Base-by-base conservation (phyloP, 345 rosid genomes). In the Pistacia vera region DNA sequence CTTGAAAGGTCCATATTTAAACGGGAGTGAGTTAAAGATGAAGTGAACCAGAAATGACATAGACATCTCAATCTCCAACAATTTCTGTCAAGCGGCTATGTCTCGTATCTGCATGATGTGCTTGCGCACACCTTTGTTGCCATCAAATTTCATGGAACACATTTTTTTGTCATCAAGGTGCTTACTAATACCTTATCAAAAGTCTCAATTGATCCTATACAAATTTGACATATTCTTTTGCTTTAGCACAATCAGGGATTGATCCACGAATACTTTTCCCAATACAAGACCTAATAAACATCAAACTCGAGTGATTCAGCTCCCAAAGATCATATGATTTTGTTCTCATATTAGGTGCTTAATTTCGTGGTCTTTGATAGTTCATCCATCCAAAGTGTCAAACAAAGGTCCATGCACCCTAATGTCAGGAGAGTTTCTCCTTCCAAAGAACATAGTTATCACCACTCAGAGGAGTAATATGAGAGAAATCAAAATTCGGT, bases 41-140 rank as follows among this genome's bases (percentile, higher is more conserved):
- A 65, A 65, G 18, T 65, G 68, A 12, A 65, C 68, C 11, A 65
- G 68, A 41, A 65, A 65, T 35, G 66, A 63, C 68, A 33, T 14
- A 17, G 11, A 17, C 17, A 4, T 35, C 44, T 65, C 68, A 14
- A 65, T 35, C 46, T 65, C 49, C 10, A n/a, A 13, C 2, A 18
- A 33, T 65, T 65, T 22, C 25, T 22, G 25, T 0, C 25, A 22
- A 22, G 25, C 25, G 25, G 25, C 25, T 22, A 22, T 22, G 25
- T 22, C 25, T 22, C 25, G 25, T 22, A 22, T 22, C 25, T 22
- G 25, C 25, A 22, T 22, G 25, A n/a, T 16, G 25, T 22, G 25
- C 25, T 22, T 22, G 25, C 25, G 25, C 25, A 22, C 25, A 22
- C 25, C 25, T 22, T 22, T 22, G 25, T 0, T 22, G 25, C 25